A percentile compares a stretch with the other conserved stretches of the same genome.
Evolutionary conservation across 345 rosid species (phyloP).

Genomic region (Linum tenue): DNA sequence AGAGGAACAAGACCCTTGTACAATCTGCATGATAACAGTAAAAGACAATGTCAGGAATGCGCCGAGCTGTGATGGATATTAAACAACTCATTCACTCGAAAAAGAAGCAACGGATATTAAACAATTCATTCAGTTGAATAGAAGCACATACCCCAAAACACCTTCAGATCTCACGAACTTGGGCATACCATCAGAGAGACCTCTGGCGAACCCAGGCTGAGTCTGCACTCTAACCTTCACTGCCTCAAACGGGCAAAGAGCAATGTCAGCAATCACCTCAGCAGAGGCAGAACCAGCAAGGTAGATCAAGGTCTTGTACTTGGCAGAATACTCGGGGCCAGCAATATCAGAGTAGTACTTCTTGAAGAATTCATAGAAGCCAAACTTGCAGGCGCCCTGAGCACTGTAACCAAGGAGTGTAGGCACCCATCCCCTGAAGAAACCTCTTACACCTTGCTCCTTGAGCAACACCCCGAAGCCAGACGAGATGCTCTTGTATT

Average conservation of each 20-base stretch:
- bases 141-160: conserved; percentile 39
- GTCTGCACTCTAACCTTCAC: conserved; percentile 95
- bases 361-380: conserved; percentile 85
- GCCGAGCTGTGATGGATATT: background rate
- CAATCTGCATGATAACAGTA: conserved; percentile 39
- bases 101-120: background rate
- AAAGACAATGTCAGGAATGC: background rate
- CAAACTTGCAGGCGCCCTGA: conserved; percentile 89
- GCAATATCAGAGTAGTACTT: conserved; percentile 88
- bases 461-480: conserved; percentile 68
- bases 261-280: conserved; percentile 80
- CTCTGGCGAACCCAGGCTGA: conserved; percentile 90
- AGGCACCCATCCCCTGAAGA: conserved; percentile 88
- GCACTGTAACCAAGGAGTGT: conserved; percentile 88
- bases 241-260: conserved; percentile 94
- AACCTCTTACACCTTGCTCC: conserved; percentile 81
- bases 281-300: conserved; percentile 95
- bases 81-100: background rate
- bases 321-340: conserved; percentile 80
- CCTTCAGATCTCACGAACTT: conserved; percentile 75
- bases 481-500: conserved; percentile 68
- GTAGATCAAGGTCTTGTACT: conserved; percentile 82
- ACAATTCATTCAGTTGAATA: background rate
- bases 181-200: conserved; percentile 90
- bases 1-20: conserved; percentile 84